A percentile compares a stretch with the other conserved stretches of the same genome.
These are phyloP conservation scores for Cordyceps farinosa DNA, from an alignment of 2,329 filamentous ascomycete species.

Conservation along the genomic window DNA sequence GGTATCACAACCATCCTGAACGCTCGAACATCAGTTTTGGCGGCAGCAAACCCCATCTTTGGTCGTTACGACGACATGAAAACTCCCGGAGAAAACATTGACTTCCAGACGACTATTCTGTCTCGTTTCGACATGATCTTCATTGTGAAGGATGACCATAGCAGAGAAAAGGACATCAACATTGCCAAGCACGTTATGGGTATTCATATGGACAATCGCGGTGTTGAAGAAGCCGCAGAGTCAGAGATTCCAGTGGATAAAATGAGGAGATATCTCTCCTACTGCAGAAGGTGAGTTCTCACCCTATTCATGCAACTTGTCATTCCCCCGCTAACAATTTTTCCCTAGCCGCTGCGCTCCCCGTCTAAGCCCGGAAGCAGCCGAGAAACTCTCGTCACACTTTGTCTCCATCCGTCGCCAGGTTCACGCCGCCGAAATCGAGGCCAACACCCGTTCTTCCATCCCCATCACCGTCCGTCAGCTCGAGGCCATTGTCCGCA, in stretches of 20 bases:
- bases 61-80: slow-evolving; percentile 98
- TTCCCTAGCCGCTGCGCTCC: slow-evolving; percentile 76
- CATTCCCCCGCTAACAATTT: slow-evolving; percentile 27
- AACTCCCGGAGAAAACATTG: slow-evolving; percentile 95
- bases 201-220: slow-evolving; percentile 89
- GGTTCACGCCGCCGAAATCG: slow-evolving; percentile 85
- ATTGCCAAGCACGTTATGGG: slow-evolving; percentile 97
- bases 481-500: slow-evolving; percentile 93
- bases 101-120: slow-evolving; percentile 97
- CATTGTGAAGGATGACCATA: slow-evolving; percentile 94
- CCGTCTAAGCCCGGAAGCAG: slow-evolving; percentile 81
- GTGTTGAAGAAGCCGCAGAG: slow-evolving; percentile 75
- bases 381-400: slow-evolving; percentile 93
- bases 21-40: slow-evolving; percentile 88
- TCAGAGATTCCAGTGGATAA: slow-evolving; percentile 92
- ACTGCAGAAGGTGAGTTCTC: slow-evolving; percentile 84
- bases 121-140: slow-evolving; percentile 99
- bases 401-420: slow-evolving; percentile 95
- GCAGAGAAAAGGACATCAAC: slow-evolving; percentile 80
- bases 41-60: slow-evolving; percentile 95
- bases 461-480: slow-evolving; percentile 98
- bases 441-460: slow-evolving; percentile 83
- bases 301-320: background rate
- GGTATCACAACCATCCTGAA: slow-evolving; percentile 98
- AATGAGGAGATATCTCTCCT: slow-evolving; percentile 95